Conservation (phyloP, 495 filamentous ascomycete species). For the Hyaloscypha variabilis region DNA sequence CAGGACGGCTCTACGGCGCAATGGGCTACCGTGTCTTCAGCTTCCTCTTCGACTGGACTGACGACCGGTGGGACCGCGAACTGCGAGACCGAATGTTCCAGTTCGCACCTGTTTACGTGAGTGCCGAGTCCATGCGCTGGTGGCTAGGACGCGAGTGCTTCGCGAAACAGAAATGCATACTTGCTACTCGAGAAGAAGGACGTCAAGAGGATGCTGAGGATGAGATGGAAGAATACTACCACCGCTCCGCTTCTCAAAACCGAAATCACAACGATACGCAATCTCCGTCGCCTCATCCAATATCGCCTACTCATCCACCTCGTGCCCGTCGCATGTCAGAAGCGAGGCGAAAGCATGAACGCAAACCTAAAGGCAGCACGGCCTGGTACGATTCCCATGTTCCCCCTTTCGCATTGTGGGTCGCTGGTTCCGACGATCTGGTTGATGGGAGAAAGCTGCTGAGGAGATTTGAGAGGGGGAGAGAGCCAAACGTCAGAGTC, state of each 20-base stretch:
- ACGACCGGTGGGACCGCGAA: constrained; percentile 81
- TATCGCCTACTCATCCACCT: neutral
- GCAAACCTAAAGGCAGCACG: constrained; percentile 43
- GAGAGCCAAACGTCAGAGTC: constrained; percentile 80
- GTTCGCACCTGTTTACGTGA: constrained; percentile 89
- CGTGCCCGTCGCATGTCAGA: neutral
- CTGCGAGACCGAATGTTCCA: constrained; percentile 85
- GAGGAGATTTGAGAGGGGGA: constrained; percentile 70
- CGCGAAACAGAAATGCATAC: constrained; percentile 87
- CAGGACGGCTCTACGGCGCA: constrained; percentile 72
- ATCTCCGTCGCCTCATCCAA: neutral
- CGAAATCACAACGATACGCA: neutral
- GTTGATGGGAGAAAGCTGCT: constrained; percentile 83
- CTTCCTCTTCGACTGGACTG: constrained; percentile 90
- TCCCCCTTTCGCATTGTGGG: constrained; percentile 89
- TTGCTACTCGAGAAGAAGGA: constrained; percentile 73
- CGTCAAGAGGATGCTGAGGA: constrained; percentile 67
- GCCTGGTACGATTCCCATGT: constrained; percentile 83
- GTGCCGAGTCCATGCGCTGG: constrained; percentile 91
- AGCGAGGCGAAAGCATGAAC: constrained; percentile 9
- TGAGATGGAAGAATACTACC: constrained; percentile 34
- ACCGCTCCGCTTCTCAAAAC: neutral
- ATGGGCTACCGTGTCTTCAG: constrained; percentile 90
- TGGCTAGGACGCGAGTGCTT: constrained; percentile 94
- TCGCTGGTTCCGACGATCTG: constrained; percentile 77